These are phyloP conservation scores for Aspergillus hancockii DNA, from an alignment of 495 filamentous ascomycete genomes.

Conservation along the genomic window DNA sequence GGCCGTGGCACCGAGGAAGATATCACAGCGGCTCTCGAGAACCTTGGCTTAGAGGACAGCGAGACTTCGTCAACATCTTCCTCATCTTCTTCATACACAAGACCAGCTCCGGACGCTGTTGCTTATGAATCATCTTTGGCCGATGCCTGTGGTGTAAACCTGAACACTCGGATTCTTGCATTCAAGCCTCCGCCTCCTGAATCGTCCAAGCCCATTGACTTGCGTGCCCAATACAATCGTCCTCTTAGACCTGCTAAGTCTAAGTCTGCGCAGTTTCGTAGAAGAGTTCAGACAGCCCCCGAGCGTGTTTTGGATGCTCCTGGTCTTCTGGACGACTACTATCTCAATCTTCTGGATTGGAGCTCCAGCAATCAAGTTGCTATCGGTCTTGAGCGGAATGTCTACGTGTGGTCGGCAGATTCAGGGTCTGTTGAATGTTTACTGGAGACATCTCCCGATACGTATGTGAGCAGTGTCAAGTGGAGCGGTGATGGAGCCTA, in stretches of 20 bases:
- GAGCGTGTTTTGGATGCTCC: slow-evolving; percentile 98
- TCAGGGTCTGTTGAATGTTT: slow-evolving; percentile 83
- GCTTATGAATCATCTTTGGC: slow-evolving; percentile 94
- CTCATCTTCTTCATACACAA: slow-evolving; percentile 53
- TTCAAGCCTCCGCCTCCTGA: slow-evolving; percentile 98
- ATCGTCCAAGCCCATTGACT: slow-evolving; percentile 95
- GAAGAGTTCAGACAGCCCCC: slow-evolving; percentile 88
- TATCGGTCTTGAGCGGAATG: slow-evolving; percentile 92
- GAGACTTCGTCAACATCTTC: slow-evolving; percentile 41
- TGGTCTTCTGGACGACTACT: slow-evolving; percentile 96
- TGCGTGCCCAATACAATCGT: slow-evolving; percentile 96
- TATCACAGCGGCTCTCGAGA: slow-evolving; percentile 74
- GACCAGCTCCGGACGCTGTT: slow-evolving; percentile 79
- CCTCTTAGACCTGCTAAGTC: slow-evolving; percentile 78
- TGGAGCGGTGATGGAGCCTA: slow-evolving; percentile 98
- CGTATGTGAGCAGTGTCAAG: slow-evolving; percentile 96
- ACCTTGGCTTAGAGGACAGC: slow-evolving; percentile 68
- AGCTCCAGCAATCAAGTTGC: slow-evolving; percentile 96
- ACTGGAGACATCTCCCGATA: slow-evolving; percentile 81
- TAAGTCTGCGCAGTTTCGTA: slow-evolving; percentile 77
- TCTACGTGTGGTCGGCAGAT: slow-evolving; percentile 99
- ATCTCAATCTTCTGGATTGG: slow-evolving; percentile 98
- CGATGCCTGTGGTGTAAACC: slow-evolving; percentile 84
- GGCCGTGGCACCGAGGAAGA: slow-evolving; percentile 70
- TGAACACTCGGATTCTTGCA: slow-evolving; percentile 94